Base-by-base conservation (phyloP, 1,139 yeast genomes). In the Yamadazyma taylorii region DNA sequence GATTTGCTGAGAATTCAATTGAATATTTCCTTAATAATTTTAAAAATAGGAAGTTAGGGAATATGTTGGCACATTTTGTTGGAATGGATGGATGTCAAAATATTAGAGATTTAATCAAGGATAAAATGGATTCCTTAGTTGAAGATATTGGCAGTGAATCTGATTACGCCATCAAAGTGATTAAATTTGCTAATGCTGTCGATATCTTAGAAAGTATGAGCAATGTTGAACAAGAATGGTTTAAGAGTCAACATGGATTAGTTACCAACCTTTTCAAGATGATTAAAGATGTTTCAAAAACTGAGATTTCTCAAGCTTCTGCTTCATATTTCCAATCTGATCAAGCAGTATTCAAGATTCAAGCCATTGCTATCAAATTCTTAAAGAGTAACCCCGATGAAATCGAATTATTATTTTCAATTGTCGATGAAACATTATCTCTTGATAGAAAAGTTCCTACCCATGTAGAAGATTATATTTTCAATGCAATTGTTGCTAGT, bases 1-100 rank as follows among this genome's bases (percentile, higher is more conserved):
- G 96, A 42, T 92, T 90, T 60, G 79, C 95, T 3, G 78, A 74
- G 22, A 86, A 90, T 46, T 78, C 95, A 3, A 69, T 82, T 42
- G 79, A 78, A 27, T 88, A 82, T 55, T 89, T 86, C 61, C 65
- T 77, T 33, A 76, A 76, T 15, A 83, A 85, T 50, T 74, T 85
- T 56, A 75, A 79, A 31, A 80, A 81, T 40, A 73, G 95, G 41
- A 78, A 79, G 35, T 66, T 81, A 51, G 96, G 95, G 4, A 70
- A 66, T 43, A 79, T 68, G 73, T 75, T 73, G 59, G 80, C 87
- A 0, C 78, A 78, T 38, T 80, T 86, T 52, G 75, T 83, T 7
- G 73, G 75, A 2, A 64, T 79, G 53, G 72, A 74, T 2, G 81
- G 78, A 15, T 82, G 95, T 43, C 61, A 61, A 2, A 73, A 76